Evolutionary conservation across 257 asterid species (phyloP), one percentile per base, ranked within the genome.

Genomic region (Craterostigma plantagineum): DNA sequence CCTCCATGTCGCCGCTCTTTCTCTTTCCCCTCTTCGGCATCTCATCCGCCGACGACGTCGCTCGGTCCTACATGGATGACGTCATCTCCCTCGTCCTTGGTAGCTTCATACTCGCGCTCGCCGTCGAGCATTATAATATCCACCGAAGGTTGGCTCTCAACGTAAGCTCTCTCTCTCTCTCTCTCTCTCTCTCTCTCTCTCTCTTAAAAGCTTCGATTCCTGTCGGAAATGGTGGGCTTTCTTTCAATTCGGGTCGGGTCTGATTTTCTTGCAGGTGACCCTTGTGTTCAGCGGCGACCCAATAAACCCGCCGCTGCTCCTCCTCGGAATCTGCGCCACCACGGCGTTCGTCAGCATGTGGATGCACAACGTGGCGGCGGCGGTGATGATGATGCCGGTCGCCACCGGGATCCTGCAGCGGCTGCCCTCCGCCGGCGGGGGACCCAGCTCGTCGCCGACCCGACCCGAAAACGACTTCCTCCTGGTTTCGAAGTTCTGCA

Each of bases 351-450:
- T 86, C 10, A 81, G 94, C 72, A 86, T 86, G 97, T 81, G 97
- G 97, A 70, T 86, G 94, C 92, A 78, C 71, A 86, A 86, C 79
- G 87, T 76, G 68, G 97, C 94, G n/a, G 77, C 91, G 0, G 81
- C 97, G 0, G 63, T 86, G 17, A 67, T 86, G 87, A 86, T 86
- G 94, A 81, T 81, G 87, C 94, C 97, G 0, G 97, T 81, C 5
- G 97, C 94, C 0, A 86, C 92, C 2, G 97, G 96, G 7, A 75
- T 86, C 9, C 10, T 86, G 33, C 94, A 78, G 11, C 44, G 69
- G 35, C 12, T 86, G 23, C 91, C 86, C 9, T 8, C 79, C 42
- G 79, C 68, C 1, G 64, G n/a, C 77, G 62, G 9, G 17, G 0
- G 71, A 43, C 8, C 39, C 85, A 2, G 36, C 18, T 23, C 30